A percentile compares a stretch with the other conserved stretches of the same genome.
Conservation (phyloP, 345 rosid genomes). For the Ailanthus altissimus region DNA sequence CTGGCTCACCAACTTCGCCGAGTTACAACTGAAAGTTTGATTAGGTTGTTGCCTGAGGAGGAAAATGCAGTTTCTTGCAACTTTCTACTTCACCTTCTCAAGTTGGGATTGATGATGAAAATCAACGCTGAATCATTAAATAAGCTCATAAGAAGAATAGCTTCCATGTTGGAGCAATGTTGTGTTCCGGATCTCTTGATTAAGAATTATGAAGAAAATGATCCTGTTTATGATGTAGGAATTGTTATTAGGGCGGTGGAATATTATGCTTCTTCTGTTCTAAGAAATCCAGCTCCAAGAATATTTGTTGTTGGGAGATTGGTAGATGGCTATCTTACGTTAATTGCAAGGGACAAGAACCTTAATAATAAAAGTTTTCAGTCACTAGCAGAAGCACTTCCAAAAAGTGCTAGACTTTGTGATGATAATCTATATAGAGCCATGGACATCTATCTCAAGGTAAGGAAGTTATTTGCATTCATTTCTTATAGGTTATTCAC, state of each 20-base stretch:
- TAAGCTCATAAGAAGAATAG: slow-evolving; percentile 38
- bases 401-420: slow-evolving; percentile 37
- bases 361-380: slow-evolving; percentile 38
- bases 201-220: slow-evolving; percentile 32
- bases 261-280: slow-evolving; percentile 35
- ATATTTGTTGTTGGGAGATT: slow-evolving; percentile 42
- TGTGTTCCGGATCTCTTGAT: slow-evolving; percentile 48
- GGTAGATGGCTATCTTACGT: slow-evolving; percentile 48
- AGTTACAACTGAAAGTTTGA: slow-evolving; percentile 44
- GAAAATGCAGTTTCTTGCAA: slow-evolving; percentile 52
- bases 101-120: slow-evolving; percentile 34
- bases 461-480: slow-evolving; percentile 11
- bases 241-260: slow-evolving; percentile 40
- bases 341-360: slow-evolving; percentile 45
- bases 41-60: slow-evolving; percentile 45
- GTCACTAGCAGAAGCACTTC: slow-evolving; percentile 42
- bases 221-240: slow-evolving; percentile 35
- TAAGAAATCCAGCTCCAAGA: slow-evolving; percentile 27
- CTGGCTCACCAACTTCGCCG: slow-evolving; percentile 32
- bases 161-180: slow-evolving; percentile 44
- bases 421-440: slow-evolving; percentile 53
- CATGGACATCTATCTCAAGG: slow-evolving; percentile 59
- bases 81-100: slow-evolving; percentile 57
- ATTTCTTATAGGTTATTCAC: not conserved
- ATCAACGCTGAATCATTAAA: slow-evolving; percentile 26